These are phyloP conservation scores for Melampsora americana DNA, from an alignment of 1,284 basidiomycete species.

Conservation along the genomic window DNA sequence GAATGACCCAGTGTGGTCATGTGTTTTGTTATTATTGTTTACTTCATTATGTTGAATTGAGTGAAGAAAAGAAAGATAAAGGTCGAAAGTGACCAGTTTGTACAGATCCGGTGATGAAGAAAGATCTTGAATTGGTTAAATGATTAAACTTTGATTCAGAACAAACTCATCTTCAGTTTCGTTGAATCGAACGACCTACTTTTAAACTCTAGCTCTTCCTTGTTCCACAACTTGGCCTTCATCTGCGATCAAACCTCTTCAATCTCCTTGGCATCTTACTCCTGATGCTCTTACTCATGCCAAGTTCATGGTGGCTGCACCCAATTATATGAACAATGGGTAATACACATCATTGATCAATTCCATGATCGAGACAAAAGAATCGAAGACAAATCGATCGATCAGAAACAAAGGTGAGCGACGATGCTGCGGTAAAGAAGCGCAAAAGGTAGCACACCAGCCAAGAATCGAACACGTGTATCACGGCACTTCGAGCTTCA, in stretches of 20 bases:
- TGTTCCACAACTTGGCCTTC: constrained; percentile 89
- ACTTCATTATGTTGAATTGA: constrained; percentile 78
- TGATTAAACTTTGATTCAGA: constrained; percentile 55
- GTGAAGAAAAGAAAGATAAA: constrained; percentile 69
- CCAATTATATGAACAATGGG: constrained; percentile 66
- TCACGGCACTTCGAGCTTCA: too few relatives aligned
- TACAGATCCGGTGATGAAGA: constrained; percentile 81
- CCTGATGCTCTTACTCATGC: constrained; percentile 85
- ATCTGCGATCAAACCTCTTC: constrained; percentile 79
- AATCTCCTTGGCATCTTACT: constrained; percentile 90
- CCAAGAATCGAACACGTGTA: too few relatives aligned
- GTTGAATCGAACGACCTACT: constrained; percentile 85
- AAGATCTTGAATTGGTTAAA: constrained; percentile 84
- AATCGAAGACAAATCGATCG: too few relatives aligned
- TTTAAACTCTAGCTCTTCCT: constrained; percentile 94
- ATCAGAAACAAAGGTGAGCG: too few relatives aligned
- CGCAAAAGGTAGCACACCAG: too few relatives aligned
- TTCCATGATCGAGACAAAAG: too few relatives aligned
- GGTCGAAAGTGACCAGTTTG: constrained; percentile 87
- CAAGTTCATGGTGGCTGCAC: constrained; percentile 94
- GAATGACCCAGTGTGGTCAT: constrained; percentile 97
- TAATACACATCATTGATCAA: too few relatives aligned
- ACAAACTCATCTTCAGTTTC: constrained; percentile 62
- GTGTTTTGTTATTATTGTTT: constrained; percentile 59
- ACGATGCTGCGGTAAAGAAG: too few relatives aligned